phyloP scores from a whole-genome alignment of 1,284 basidiomycete genomes.

The Papiliotrema terrestris region DNA sequence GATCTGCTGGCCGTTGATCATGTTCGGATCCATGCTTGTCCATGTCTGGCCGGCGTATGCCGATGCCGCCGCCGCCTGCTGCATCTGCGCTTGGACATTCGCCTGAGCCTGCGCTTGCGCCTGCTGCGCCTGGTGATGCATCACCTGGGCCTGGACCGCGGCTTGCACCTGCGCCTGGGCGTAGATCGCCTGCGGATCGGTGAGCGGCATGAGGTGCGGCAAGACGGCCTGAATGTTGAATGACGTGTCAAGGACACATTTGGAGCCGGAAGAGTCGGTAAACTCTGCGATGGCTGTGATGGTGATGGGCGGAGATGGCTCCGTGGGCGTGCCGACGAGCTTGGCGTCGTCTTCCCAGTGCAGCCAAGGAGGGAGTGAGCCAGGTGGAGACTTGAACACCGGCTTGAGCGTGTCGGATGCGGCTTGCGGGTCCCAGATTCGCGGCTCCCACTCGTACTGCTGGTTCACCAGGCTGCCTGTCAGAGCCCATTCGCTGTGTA shows the following conservation, averaged over 20 bases:
- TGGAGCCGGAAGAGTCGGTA: slow-evolving; percentile 31
- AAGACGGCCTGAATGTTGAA: slow-evolving; percentile 33
- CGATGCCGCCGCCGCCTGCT: background rate
- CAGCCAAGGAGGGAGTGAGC: slow-evolving; percentile 77
- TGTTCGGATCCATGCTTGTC: background rate
- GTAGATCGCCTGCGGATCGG: slow-evolving; percentile 6
- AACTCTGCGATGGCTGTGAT: slow-evolving; percentile 35
- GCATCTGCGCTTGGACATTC: background rate
- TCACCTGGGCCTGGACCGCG: background rate
- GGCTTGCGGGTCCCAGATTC: slow-evolving; percentile 95
- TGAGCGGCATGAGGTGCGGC: slow-evolving; percentile 3
- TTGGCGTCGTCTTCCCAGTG: slow-evolving; percentile 71
- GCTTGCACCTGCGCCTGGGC: slow-evolving; percentile 8
- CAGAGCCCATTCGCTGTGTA: no score
- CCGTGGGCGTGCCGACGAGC: slow-evolving; percentile 34
- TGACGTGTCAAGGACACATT: slow-evolving; percentile 23
- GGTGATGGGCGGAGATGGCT: slow-evolving; percentile 22
- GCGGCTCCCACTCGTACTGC: slow-evolving; percentile 88
- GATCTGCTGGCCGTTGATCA: background rate
- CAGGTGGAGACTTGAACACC: slow-evolving; percentile 64
- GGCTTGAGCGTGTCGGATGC: slow-evolving; percentile 75
- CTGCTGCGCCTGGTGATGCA: slow-evolving; percentile 1
- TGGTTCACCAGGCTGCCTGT: slow-evolving; percentile 57
- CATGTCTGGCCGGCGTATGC: background rate
- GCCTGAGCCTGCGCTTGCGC: background rate